Evolutionary conservation across 106 monocot species (phyloP).

Genomic region (Triglochin maritima): DNA sequence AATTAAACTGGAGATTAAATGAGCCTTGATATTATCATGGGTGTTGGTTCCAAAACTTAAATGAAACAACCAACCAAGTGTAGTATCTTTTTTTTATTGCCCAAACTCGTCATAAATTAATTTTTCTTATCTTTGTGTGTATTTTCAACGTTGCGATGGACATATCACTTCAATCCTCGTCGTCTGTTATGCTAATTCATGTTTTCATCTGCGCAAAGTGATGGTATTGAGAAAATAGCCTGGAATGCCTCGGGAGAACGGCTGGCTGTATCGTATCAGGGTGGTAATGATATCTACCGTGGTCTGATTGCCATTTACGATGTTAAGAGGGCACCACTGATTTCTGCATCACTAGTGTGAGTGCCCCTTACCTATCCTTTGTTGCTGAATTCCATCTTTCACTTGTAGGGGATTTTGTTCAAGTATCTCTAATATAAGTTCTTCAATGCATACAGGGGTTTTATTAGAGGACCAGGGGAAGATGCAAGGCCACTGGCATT

Average conservation of each 20-base stretch:
- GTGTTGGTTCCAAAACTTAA: no score
- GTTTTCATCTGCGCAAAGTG: slow-evolving; percentile 11
- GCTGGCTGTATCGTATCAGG: slow-evolving; percentile 74
- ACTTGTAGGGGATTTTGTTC: neutral
- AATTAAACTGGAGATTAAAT: no score
- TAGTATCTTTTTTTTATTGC: no score
- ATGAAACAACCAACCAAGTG: no score
- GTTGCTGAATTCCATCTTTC: neutral
- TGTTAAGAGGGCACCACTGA: slow-evolving; percentile 56
- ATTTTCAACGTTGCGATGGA: no score
- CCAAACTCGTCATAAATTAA: no score
- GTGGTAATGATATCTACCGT: slow-evolving; percentile 50
- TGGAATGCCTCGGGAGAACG: slow-evolving; percentile 92
- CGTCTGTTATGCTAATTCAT: no score
- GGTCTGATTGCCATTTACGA: slow-evolving; percentile 95
- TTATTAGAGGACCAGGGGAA: slow-evolving; percentile 94
- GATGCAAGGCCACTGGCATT: slow-evolving; percentile 66
- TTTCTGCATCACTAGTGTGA: slow-evolving; percentile 82
- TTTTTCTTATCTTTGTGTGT: no score
- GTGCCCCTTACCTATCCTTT: slow-evolving; percentile 11
- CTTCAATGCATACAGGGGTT: slow-evolving; percentile 29
- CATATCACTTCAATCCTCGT: no score
- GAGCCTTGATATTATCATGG: no score
- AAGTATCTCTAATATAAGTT: neutral
- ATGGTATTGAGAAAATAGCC: slow-evolving; percentile 74